Evolutionary conservation across 495 filamentous ascomycete genomes (phyloP), one percentile per base, ranked within the genome.

Genomic region (Tuber melanosporum): DNA sequence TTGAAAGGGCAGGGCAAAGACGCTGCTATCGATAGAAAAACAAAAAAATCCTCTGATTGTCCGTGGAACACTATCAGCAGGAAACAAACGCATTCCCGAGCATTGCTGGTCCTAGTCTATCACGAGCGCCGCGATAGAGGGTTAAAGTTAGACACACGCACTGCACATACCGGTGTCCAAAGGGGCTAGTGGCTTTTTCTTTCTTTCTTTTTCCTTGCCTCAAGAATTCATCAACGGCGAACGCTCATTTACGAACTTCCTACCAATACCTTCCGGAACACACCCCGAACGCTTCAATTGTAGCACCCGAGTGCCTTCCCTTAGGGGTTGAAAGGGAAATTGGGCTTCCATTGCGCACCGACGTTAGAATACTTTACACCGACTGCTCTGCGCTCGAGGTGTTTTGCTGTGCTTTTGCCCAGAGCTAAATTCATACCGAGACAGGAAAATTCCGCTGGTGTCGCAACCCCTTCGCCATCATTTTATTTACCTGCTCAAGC

Each of bases 391-490:
- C 10, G 52, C 26, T 66, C 57, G 57, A 66, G 57, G 57, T 66
- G 57, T 66, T 66, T 66, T 66, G 57, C 2, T 66, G 57, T 36
- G 57, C 57, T 36, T 36, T 66, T 66, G 26, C 57, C 57, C 57
- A 7, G 26, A 66, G 12, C 26, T 36, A 66, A 66, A 66, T 36
- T 66, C 57, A 36, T 66, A 66, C 26, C 57, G 57, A 66, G 57
- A 66, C 57, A 17, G 57, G 57, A 66, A 66, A 66, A 26, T 36
- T 17, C 57, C 26, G 26, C 26, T 66, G 12, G 57, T 36, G 57
- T 66, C 57, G 57, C 57, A 66, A 66, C 57, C 57, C 72, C 72
- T 78, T 72, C 72, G 70, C 77, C 77, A 71, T 71, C 42, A 52
- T 71, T 66, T 71, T 32, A 26, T 14, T 57, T 69, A n/a, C 19